Base-by-base conservation (phyloP, 371 early-diverging fungal species). In the Zychaea mexicana region DNA sequence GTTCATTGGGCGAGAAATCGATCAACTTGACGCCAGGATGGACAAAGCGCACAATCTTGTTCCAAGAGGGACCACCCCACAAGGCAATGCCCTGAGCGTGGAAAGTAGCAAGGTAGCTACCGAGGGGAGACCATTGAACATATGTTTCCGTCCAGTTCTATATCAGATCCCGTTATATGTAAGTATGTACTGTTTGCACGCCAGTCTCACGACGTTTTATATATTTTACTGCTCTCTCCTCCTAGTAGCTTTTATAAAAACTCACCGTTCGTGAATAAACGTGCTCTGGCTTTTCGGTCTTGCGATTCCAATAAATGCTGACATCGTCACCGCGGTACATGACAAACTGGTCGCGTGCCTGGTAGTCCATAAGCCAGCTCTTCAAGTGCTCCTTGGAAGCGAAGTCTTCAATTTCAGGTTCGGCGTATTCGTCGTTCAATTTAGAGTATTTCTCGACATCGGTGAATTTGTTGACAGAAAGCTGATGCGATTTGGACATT, bases 31-130 rank as follows among this genome's bases (percentile, higher is more conserved):
- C 97, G 64, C 91, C 90, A 28, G 93, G 94, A 74, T 98, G 99
- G 45, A 89, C 86, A 68, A 98, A 97, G 30, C 96, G 92, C 65
- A 89, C 85, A 66, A 97, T 92, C 81, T 93, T 91, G 68, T 88
- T 85, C 92, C 92, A 97, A 45, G 89, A 87, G n/a, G 92, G 88
- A 32, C 98, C 98, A 72, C 99, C 97, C 98, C 98, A 99, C 61
- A 99, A 86, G 24, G 88, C 96, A 57, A 98, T 88, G 66, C 98
- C 98, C 76, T 92, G 95, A 60, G 88, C 86, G 76, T 98, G 98
- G 86, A 96, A 86, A 33, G 98, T 96, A 47, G 92, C 86, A 57
- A 99, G 84, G 76, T 94, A 99, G 26, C 94, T 92, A 56, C 99
- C 98, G 31, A 85, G 81, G 15, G 98, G 95, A 12, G 97, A 97